Base-by-base conservation (phyloP, 1,284 basidiomycete genomes). In the Athelia psychrophila region DNA sequence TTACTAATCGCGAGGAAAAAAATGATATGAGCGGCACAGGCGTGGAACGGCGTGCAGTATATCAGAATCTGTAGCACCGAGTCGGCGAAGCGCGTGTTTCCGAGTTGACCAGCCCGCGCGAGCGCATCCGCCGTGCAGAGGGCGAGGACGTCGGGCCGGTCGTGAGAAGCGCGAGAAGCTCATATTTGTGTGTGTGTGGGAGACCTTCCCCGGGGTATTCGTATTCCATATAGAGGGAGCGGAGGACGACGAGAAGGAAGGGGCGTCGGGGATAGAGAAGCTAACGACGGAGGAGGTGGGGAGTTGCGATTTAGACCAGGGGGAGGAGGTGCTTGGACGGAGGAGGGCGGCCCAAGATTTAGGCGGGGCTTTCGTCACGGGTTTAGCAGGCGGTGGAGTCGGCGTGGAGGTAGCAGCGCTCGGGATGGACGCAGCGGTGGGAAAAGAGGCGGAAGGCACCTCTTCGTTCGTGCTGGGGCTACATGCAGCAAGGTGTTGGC, bases 21-120 rank as follows among this genome's bases (percentile, higher is more conserved):
- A n/a, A n/a, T n/a, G n/a, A n/a, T n/a, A n/a, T n/a, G n/a, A n/a
- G n/a, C n/a, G n/a, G n/a, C n/a, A n/a, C n/a, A n/a, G n/a, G 80
- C 79, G 62, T 87, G 86, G 69, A 98, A 97, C 2, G 91, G 93
- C 16, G 83, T 80, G 61, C 90, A 95, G 69, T 95, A 96, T 1
- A 96, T 82, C 19, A 99, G 79, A 2, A 92, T 85, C 72, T 98
- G 96, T 20, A 98, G 73, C 27, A 98, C 90, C 0, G 94, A 88
- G 64, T 98, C 98, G 49, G 95, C 95, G 66, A 98, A 99, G 71
- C 96, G 98, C 83, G 98, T 90, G 72, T 99, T 99, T 9, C 96
- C 3, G 86, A 90, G 71, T 98, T 99, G 62, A 98, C 81, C 42
- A 99, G 74, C 3, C 96, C 96, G 25, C 95, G 80, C 0, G 93